phyloP scores from a whole-genome alignment of 345 rosid species.

The Syzygium oleosum region DNA sequence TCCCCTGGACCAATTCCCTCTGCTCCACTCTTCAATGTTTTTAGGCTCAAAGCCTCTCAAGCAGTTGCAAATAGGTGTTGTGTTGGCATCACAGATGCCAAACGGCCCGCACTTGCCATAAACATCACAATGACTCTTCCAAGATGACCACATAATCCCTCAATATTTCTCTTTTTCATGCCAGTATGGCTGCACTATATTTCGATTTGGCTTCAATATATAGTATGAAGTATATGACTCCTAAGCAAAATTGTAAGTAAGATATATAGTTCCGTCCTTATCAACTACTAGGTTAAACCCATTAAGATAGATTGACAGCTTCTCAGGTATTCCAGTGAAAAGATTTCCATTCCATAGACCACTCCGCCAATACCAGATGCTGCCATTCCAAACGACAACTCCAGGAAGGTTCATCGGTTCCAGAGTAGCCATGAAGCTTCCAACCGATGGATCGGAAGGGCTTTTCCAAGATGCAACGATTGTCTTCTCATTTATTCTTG shows the following conservation, averaged over 20 bases:
- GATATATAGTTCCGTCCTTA: too few relatives aligned
- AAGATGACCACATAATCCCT: neutral
- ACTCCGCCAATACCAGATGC: neutral
- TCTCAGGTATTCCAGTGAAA: neutral
- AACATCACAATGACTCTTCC: constrained; percentile 2
- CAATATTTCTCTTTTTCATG: neutral
- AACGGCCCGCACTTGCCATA: constrained; percentile 21
- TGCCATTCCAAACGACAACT: neutral
- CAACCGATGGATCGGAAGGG: constrained; percentile 19
- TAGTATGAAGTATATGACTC: too few relatives aligned
- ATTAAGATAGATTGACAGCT: too few relatives aligned
- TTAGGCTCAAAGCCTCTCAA: constrained; percentile 5
- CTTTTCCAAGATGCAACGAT: constrained; percentile 18
- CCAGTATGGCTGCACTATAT: too few relatives aligned
- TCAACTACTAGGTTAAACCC: too few relatives aligned
- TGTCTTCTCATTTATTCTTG: neutral
- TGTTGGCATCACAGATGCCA: neutral
- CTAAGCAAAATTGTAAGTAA: too few relatives aligned
- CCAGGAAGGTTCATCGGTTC: neutral
- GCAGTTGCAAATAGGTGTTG: constrained; percentile 17
- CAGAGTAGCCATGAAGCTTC: constrained; percentile 7
- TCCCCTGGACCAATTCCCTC: constrained; percentile 17
- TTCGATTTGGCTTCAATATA: too few relatives aligned
- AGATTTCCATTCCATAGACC: neutral
- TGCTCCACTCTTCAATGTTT: constrained; percentile 5